Base-by-base conservation (phyloP, 768 basidiomycete genomes). In the Butyriboletus loyo region DNA sequence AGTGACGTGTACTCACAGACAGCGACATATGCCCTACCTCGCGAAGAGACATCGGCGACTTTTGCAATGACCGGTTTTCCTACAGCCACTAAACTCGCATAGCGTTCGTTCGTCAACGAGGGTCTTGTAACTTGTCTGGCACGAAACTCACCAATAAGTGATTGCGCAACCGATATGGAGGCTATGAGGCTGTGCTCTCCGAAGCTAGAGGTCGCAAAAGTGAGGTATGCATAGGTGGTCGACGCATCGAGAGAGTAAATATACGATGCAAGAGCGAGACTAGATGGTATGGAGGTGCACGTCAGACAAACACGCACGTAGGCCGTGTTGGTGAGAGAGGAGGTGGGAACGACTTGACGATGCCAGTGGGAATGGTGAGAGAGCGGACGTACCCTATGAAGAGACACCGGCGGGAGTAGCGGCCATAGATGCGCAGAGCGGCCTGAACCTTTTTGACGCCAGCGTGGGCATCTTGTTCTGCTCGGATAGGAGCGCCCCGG, bases 1-100 rank as follows among this genome's bases (percentile, higher is more conserved):
- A 17, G 15, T 38, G n/a, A 25, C n/a, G 4, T 15, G 38, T 17
- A 77, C 81, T 73, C 58, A 83, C 82, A 62, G 50, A 85, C 81
- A 35, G 77, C 55, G 27, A 77, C 70, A 61, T 83, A 89, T 1
- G 86, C 83, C 37, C 75, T 76, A 19, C 83, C 84, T 59, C 88
- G 77, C 22, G 87, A 87, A 14, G 79, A 72, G 8, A 86, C 81
- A 64, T 90, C 87, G 9, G 87, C 82, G 36, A 88, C 66, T 67
- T 89, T 89, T 1, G 88, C 87, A 55, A 87, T 81, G 34, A 86
- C 73, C 1, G 88, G 87, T 69, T 89, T 88, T 21, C 74, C 74
- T 24, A 80, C 73, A 35, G 76, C 78, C 52, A 76, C 72, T 64
- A 63, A 62, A 65, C 6, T 27, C 38, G 28, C 22, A 40, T 39